Conservation (phyloP, 805 yeast species). For the Myxozyma neglecta region DNA sequence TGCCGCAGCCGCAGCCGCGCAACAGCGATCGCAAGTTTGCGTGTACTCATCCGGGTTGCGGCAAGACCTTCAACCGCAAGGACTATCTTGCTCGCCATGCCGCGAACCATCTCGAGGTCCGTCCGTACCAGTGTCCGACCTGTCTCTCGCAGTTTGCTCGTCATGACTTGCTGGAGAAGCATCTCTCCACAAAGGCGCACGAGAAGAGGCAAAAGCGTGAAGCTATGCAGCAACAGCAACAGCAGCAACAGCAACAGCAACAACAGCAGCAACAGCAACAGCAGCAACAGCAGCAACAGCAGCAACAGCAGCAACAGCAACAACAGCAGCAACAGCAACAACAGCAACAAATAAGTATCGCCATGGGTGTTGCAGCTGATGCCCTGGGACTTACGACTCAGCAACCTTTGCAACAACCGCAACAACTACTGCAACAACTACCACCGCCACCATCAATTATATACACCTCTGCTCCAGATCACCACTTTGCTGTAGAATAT, state of each 20-base stretch:
- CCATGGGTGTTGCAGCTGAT: not conserved
- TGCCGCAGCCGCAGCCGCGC: not conserved
- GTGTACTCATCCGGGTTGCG: slow-evolving; percentile 36
- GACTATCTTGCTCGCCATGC: slow-evolving; percentile 37
- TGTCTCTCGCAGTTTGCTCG: slow-evolving; percentile 38
- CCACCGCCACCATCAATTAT: not conserved
- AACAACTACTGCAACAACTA: not conserved
- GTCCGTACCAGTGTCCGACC: slow-evolving; percentile 37
- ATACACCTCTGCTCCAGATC: not conserved
- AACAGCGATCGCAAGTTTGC: slow-evolving; percentile 28
- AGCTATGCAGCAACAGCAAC: slow-evolving; percentile 16
- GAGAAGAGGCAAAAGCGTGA: slow-evolving; percentile 33
- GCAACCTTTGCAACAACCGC: not conserved
- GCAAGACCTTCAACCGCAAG: slow-evolving; percentile 35
- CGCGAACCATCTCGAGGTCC: slow-evolving; percentile 35
- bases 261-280: not conserved
- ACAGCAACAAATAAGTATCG: not conserved
- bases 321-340: not conserved
- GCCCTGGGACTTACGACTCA: not conserved
- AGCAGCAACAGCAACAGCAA: slow-evolving; percentile 9
- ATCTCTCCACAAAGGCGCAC: slow-evolving; percentile 33
- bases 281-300: not conserved
- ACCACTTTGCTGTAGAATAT: too few relatives aligned
- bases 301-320: not conserved
- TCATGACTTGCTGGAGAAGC: slow-evolving; percentile 38